Conservation (phyloP, 768 basidiomycete genomes). For the Mycena vitilis region DNA sequence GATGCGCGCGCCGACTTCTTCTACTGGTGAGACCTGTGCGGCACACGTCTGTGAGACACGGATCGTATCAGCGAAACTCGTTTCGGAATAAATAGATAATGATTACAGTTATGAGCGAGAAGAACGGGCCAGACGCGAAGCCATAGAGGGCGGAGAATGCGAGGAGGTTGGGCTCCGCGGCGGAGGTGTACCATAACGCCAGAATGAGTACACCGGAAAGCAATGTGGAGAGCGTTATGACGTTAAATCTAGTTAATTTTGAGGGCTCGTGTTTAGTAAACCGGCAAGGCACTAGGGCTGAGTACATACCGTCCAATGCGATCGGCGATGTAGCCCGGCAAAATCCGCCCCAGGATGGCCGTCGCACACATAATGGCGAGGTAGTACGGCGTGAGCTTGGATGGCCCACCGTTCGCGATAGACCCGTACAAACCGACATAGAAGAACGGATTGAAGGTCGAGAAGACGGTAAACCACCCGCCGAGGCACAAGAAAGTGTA, state of each 20-base stretch:
- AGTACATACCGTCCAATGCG: conserved; percentile 39
- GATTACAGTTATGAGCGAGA: conserved; percentile 39
- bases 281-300: neutral
- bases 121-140: conserved; percentile 41
- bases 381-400: conserved; percentile 40
- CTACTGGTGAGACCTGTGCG: conserved; percentile 39
- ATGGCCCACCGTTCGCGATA: conserved; percentile 30
- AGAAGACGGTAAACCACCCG: conserved; percentile 40
- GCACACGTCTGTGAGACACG: conserved; percentile 33
- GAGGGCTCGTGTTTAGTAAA: neutral
- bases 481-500: conserved; percentile 38
- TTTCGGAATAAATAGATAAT: neutral
- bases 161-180: conserved; percentile 37
- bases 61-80: neutral
- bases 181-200: conserved; percentile 41
- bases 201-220: conserved; percentile 39
- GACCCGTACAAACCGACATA: conserved; percentile 40
- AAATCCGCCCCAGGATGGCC: conserved; percentile 42
- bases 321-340: conserved; percentile 39
- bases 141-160: conserved; percentile 42
- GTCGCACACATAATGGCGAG: conserved; percentile 41
- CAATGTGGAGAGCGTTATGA: conserved; percentile 31
- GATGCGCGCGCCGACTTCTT: conserved; percentile 42
- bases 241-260: conserved; percentile 34
- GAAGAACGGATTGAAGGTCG: conserved; percentile 43